Evolutionary conservation across 805 yeast genomes (phyloP), one percentile per base, ranked within the genome.

Genomic region (Monosporozyma siamensis): DNA sequence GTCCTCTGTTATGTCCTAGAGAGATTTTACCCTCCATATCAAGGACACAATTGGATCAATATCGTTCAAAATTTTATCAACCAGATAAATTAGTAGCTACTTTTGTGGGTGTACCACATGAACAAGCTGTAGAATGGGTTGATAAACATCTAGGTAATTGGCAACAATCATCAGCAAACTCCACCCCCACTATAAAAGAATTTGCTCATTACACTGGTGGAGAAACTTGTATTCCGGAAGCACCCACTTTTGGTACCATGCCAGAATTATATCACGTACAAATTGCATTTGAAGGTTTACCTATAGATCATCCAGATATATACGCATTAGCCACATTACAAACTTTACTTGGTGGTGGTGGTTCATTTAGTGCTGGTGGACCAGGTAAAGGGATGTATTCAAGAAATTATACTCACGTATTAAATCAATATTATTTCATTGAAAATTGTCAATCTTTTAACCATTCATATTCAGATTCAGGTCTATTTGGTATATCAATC

Each of bases 351-450:
- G 98, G 98, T 34, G 97, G 97, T 29, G 98, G 97, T 44, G 95
- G 96, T 4, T 88, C 97, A 1, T 92, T 92, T 58, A 81, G 94
- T 15, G 97, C 98, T 8, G 98, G 98, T 50, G 98, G 98, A 0
- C 98, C 98, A 14, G 98, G 98, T 42, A 92, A 92, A 64, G 98
- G 98, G 4, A 89, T 92, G 97, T 92, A 88, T 61, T 86, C 96
- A 4, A 74, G 97, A 45, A 75, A 94, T 20, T 92, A 88, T 67
- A 86, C 95, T 0, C 78, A 88, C 52, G 95, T 92, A 2, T 70
- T 92, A 58, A 90, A 90, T 64, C 92, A 82, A 59, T 85, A 83
- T 59, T 95, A 94, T 31, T 89, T 82, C 59, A 79, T 92, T 40
- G 98, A 92, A 58, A 81, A 83, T 54, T 87, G 95, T 61, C 70